Evolutionary conservation across 805 yeast species (phyloP).

Genomic region (Lachancea nothofagi): DNA sequence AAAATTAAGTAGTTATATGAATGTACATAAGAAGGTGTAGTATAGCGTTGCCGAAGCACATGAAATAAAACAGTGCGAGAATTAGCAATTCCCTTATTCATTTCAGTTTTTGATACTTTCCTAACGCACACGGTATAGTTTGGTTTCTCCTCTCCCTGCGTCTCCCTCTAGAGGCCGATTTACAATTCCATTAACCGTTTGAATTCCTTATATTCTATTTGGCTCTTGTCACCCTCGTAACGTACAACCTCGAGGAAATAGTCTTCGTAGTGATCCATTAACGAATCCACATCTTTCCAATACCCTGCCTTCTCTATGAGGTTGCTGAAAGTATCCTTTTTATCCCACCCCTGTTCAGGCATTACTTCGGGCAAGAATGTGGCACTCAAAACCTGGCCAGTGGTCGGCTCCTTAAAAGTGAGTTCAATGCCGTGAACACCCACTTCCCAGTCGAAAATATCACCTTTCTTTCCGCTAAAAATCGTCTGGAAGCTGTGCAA

Average conservation of each 20-base stretch:
- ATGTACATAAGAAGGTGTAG: too few relatives aligned
- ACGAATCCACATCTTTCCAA: slow-evolving; percentile 21
- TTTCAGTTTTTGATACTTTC: too few relatives aligned
- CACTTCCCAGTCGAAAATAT: slow-evolving; percentile 67
- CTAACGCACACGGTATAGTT: too few relatives aligned
- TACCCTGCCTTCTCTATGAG: slow-evolving; percentile 70
- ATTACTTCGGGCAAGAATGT: slow-evolving; percentile 93
- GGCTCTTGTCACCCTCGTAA: slow-evolving; percentile 50
- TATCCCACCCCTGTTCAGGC: slow-evolving; percentile 76
- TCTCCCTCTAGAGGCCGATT: too few relatives aligned
- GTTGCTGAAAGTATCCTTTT: slow-evolving; percentile 61
- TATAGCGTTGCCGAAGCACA: too few relatives aligned
- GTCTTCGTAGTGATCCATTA: slow-evolving; percentile 31
- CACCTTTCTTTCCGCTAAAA: slow-evolving; percentile 40
- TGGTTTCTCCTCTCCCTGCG: too few relatives aligned
- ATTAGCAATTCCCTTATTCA: too few relatives aligned
- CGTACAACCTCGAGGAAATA: slow-evolving; percentile 42
- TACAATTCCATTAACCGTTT: neutral
- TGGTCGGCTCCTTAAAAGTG: slow-evolving; percentile 36
- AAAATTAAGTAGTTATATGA: too few relatives aligned
- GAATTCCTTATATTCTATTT: slow-evolving; percentile 33
- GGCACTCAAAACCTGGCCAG: slow-evolving; percentile 47
- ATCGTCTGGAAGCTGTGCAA: slow-evolving; percentile 37
- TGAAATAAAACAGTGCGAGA: too few relatives aligned
- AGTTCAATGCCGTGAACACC: slow-evolving; percentile 81